Conservation (phyloP, 2,329 filamentous ascomycete species). For the Fusarium sp. region DNA sequence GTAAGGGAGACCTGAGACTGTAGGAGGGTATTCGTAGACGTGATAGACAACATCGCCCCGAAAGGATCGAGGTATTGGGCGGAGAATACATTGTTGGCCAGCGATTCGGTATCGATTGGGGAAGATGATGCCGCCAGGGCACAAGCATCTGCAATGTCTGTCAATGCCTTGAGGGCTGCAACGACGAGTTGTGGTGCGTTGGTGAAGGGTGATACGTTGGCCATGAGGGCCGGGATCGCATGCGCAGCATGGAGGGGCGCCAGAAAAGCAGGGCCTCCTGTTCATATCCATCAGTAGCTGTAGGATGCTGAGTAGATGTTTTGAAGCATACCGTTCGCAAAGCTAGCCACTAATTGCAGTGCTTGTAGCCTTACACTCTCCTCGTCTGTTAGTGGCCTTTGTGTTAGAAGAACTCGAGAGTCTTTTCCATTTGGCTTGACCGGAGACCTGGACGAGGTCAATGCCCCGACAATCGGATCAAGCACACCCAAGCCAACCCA, state of each 20-base stretch:
- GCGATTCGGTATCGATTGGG: slow-evolving; percentile 61
- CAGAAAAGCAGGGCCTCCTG: slow-evolving; percentile 85
- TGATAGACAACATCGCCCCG: slow-evolving; percentile 73
- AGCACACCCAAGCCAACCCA: slow-evolving; percentile 80
- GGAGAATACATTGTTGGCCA: slow-evolving; percentile 76
- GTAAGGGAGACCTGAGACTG: slow-evolving; percentile 74
- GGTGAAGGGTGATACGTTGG: slow-evolving; percentile 74
- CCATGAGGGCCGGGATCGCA: slow-evolving; percentile 77
- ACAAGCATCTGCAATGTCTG: slow-evolving; percentile 76
- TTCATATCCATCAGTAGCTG: slow-evolving; percentile 36
- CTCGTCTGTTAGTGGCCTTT: slow-evolving; percentile 66
- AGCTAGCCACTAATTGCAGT: slow-evolving; percentile 85
- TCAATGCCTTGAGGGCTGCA: slow-evolving; percentile 80
- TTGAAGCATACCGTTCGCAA: slow-evolving; percentile 78
- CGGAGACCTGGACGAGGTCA: slow-evolving; percentile 54
- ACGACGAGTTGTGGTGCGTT: slow-evolving; percentile 76
- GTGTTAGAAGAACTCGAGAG: slow-evolving; percentile 51
- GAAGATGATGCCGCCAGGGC: slow-evolving; percentile 65
- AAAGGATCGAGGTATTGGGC: slow-evolving; percentile 72
- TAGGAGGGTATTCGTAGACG: slow-evolving; percentile 63
- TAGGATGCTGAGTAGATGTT: slow-evolving; percentile 4
- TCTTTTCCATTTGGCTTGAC: slow-evolving; percentile 58
- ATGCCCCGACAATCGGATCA: slow-evolving; percentile 66
- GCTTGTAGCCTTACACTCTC: slow-evolving; percentile 80
- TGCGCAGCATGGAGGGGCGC: slow-evolving; percentile 77